Evolutionary conservation across 495 filamentous ascomycete genomes (phyloP).

Genomic region (Podospora australis): DNA sequence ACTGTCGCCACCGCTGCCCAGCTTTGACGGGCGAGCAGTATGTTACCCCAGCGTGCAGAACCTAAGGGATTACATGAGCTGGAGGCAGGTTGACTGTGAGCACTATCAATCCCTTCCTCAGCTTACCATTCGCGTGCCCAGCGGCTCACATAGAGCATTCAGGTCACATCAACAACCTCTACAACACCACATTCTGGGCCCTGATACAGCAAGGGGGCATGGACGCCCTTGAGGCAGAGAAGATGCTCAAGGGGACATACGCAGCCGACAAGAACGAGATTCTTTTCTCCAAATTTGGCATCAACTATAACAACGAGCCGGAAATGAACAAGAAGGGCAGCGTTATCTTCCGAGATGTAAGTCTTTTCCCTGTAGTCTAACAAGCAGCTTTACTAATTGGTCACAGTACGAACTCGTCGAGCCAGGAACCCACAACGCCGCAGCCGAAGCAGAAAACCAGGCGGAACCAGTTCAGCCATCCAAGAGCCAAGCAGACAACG

Average conservation of each 20-base stretch:
- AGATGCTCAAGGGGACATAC: conserved; percentile 72
- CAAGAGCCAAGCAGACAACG: conserved; percentile 70
- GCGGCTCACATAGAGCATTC: background rate
- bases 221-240: conserved; percentile 69
- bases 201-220: conserved; percentile 73
- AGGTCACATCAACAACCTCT: conserved; percentile 97
- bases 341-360: conserved; percentile 76
- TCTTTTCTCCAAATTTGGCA: conserved; percentile 77
- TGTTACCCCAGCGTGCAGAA: conserved; percentile 73
- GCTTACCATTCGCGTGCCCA: background rate
- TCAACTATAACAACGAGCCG: conserved; percentile 95
- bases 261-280: conserved; percentile 93
- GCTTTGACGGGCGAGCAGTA: conserved; percentile 88
- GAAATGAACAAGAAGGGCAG: conserved; percentile 93
- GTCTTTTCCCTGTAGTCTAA: conserved; percentile 12
- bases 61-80: conserved; percentile 89
- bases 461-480: conserved; percentile 47
- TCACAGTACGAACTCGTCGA: conserved; percentile 48
- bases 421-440: conserved; percentile 35
- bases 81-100: conserved; percentile 94
- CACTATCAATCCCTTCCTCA: too few species aligned
- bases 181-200: conserved; percentile 95
- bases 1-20: conserved; percentile 69
- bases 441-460: conserved; percentile 29
- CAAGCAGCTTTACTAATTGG: background rate